Evolutionary conservation across 2,329 filamentous ascomycete species (phyloP), one percentile per base, ranked within the genome.

Genomic region (Trichoderma simmonsii): DNA sequence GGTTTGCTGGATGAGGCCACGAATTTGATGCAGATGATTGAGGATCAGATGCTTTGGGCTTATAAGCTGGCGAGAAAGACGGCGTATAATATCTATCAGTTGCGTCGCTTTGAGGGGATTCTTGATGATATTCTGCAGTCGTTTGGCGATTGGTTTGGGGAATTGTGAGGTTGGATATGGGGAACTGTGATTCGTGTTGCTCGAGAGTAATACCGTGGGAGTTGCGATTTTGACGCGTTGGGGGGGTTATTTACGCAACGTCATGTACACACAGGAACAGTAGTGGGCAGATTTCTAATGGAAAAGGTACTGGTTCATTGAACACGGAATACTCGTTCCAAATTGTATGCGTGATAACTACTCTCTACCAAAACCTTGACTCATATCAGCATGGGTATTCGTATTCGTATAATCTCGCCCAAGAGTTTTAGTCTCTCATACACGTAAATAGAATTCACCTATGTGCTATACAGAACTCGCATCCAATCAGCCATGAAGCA

Each of bases 401-500:
- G n/a, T n/a, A 51, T 51, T 21, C 43, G 43, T 51, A 21, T 21
- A 43, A n/a, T 12, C 3, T 2, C n/a, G 21, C 43, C 12, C 43
- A 48, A 48, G 15, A 39, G 18, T 18, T 6, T 39, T 0, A 39
- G 36, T 39, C 36, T 18, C 43, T 30, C 26, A 6, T 9, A 28
- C 15, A 57, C 9, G 26, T 30, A 57, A 30, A n/a, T 1, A 14
- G 4, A 36, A 59, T 11, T 60, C n/a, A 51, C 48, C n/a, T 8
- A 18, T 1, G 3, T 21, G 43, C 0, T 3, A 2, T 3, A 21
- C 18, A 48, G n/a, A 9, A 51, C n/a, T 21, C 48, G n/a, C 48
- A 51, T 51, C 21, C 48, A 54, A 54, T 14, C 48, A 59, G 64
- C 64, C 51, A 59, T 67, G 64, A 67, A 67, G 64, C 64, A 67